A percentile compares a stretch with the other conserved stretches of the same genome.
phyloP scores from a whole-genome alignment of 2,329 filamentous ascomycete species.

The Macrophomina pseudophaseolina region DNA sequence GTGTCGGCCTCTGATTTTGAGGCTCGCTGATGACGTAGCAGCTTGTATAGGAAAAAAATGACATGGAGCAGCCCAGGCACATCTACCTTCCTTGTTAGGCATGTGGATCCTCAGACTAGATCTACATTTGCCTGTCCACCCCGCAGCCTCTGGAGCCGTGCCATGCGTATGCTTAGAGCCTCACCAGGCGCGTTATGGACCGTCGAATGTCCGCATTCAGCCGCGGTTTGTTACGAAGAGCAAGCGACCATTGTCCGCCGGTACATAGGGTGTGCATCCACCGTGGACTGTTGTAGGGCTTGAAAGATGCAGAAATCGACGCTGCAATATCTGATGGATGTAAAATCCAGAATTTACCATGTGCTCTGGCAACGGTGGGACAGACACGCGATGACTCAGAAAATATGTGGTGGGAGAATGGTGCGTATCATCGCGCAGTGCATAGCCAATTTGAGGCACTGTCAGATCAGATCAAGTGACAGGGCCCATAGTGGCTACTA shows the following conservation, averaged over 20 bases:
- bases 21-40: conserved; percentile 3
- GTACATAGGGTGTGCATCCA: not conserved
- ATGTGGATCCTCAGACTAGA: conserved; percentile 11
- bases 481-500: conserved; percentile 37
- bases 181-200: not conserved
- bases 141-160: not conserved
- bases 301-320: conserved; percentile 1
- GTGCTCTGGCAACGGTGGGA: conserved; percentile 8
- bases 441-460: conserved; percentile 28
- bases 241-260: not conserved
- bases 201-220: not conserved
- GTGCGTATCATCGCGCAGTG: not conserved
- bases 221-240: not conserved
- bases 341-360: conserved; percentile 1
- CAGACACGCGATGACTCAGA: not conserved
- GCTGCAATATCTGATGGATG: not conserved
- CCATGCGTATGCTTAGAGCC: not conserved
- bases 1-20: not conserved
- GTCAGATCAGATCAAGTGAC: conserved; percentile 69
- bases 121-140: not conserved
- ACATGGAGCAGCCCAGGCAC: not conserved
- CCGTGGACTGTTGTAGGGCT: not conserved
- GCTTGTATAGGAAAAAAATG: not conserved
- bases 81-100: conserved; percentile 17
- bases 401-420: not conserved